Evolutionary conservation across 2,329 filamentous ascomycete genomes (phyloP).

Genomic region (Cordyceps cicadae): DNA sequence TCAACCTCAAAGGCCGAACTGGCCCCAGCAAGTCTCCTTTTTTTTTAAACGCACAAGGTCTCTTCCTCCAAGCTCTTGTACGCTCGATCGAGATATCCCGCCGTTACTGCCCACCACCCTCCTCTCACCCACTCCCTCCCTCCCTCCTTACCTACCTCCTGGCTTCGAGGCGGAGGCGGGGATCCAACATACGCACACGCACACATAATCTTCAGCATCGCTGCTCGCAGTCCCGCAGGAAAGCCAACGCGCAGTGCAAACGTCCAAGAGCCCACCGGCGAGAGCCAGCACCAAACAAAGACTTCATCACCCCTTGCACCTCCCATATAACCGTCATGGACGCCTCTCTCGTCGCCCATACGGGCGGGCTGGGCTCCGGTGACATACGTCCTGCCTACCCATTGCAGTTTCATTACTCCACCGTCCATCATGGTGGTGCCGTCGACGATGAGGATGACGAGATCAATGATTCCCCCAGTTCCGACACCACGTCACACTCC

Average conservation of each 20-base stretch:
- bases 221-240: not conserved
- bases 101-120: not conserved
- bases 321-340: not conserved
- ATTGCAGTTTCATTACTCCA: not conserved
- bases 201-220: not conserved
- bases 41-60: not conserved
- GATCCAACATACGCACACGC: not conserved
- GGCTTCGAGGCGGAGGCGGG: not conserved
- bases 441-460: no score
- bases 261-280: not conserved
- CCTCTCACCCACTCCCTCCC: not conserved
- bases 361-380: not conserved
- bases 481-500: not conserved
- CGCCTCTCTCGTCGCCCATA: not conserved
- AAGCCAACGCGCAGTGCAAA: not conserved
- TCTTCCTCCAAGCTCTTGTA: not conserved
- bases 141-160: not conserved
- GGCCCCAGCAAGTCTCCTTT: not conserved
- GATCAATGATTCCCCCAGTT: no score
- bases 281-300: not conserved
- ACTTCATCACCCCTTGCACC: not conserved
- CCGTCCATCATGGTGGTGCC: no score
- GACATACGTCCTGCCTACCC: not conserved
- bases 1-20: not conserved
- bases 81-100: not conserved